Evolutionary conservation across 192 early-diverging fungal genomes (phyloP).

Genomic region (Umbelopsis sp.): DNA sequence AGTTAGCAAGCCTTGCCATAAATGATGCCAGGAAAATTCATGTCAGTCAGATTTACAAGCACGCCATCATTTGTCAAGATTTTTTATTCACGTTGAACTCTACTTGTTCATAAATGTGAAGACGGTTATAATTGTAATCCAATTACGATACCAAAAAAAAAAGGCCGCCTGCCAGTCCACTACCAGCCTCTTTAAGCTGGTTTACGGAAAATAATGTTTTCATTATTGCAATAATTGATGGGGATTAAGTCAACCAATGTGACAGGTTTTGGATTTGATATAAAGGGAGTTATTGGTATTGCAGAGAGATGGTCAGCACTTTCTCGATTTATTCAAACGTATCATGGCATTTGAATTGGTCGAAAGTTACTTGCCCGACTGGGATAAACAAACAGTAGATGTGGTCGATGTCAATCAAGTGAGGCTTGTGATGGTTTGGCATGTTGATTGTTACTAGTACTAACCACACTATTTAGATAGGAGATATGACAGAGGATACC

Average conservation of each 20-base stretch:
- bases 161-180: background rate
- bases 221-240: background rate
- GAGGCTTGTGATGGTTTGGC: background rate
- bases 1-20: background rate
- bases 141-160: background rate
- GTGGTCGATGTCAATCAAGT: background rate
- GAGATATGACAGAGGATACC: no score
- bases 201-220: background rate
- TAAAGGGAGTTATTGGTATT: no score
- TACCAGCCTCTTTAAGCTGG: background rate
- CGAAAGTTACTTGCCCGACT: background rate
- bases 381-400: background rate
- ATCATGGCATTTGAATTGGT: background rate
- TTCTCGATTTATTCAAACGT: no score
- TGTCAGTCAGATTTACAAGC: constrained; percentile 8
- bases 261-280: background rate
- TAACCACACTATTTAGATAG: no score
- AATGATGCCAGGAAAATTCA: background rate
- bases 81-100: background rate
- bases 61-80: background rate
- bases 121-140: constrained; percentile 2
- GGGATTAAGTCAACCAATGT: background rate
- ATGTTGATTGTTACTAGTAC: background rate
- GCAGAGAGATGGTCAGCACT: no score
- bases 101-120: background rate